Conservation (phyloP, 805 yeast species). For the Saccharomycopsis fermentans region DNA sequence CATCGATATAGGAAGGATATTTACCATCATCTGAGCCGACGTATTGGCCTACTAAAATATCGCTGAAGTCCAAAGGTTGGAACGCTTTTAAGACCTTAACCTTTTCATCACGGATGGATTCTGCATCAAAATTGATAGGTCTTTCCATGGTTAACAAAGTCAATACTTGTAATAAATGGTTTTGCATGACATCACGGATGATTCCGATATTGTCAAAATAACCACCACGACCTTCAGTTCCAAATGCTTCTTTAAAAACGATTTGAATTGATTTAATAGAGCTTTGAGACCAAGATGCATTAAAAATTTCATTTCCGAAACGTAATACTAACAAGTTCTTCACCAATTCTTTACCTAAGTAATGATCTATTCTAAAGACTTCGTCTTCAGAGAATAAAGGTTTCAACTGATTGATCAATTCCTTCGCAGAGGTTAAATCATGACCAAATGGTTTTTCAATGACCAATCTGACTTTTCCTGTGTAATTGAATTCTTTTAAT, state of each 20-base stretch:
- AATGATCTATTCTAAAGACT: slow-evolving; percentile 92
- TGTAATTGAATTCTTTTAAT: slow-evolving; percentile 58
- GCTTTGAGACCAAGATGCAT: slow-evolving; percentile 82
- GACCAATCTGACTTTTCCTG: slow-evolving; percentile 71
- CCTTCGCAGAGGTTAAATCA: slow-evolving; percentile 71
- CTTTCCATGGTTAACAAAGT: slow-evolving; percentile 92
- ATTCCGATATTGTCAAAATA: slow-evolving; percentile 93
- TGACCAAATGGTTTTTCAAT: slow-evolving; percentile 97
- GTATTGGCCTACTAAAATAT: slow-evolving; percentile 83
- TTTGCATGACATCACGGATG: slow-evolving; percentile 96
- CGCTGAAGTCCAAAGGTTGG: slow-evolving; percentile 50
- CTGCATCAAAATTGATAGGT: slow-evolving; percentile 85
- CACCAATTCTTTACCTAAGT: slow-evolving; percentile 96
- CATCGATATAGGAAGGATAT: slow-evolving; percentile 88
- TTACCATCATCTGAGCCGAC: slow-evolving; percentile 72
- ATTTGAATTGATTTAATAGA: slow-evolving; percentile 76
- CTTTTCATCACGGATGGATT: slow-evolving; percentile 91
- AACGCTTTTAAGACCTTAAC: slow-evolving; percentile 84
- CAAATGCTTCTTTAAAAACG: slow-evolving; percentile 95
- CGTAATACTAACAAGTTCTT: slow-evolving; percentile 83
- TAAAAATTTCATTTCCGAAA: slow-evolving; percentile 81
- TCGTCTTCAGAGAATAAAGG: slow-evolving; percentile 89
- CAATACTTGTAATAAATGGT: slow-evolving; percentile 87
- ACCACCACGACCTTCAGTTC: slow-evolving; percentile 98
- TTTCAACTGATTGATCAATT: slow-evolving; percentile 63